These are phyloP conservation scores for Polysphondylium violaceum DNA, from an alignment of 78 protist genomes.

Conservation along the genomic window DNA sequence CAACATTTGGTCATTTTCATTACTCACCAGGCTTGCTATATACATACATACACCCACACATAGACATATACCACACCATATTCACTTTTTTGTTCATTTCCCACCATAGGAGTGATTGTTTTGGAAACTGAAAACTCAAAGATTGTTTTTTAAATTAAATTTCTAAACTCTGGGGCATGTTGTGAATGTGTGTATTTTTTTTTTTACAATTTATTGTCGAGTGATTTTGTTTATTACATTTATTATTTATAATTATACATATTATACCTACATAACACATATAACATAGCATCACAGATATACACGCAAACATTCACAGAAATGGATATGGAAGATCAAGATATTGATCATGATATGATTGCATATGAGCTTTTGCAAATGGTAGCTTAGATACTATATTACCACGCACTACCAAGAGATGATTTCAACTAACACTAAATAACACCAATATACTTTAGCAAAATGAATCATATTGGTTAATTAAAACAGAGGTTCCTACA, in stretches of 20 bases:
- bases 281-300: no score
- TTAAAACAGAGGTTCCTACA: conserved; percentile 60
- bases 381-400: neutral
- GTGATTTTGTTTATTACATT: neutral
- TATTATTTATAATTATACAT: neutral
- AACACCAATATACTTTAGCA: conserved; percentile 19
- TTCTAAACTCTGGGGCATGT: no score
- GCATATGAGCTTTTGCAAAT: conserved; percentile 16
- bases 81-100: no score
- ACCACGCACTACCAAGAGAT: neutral
- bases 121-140: no score
- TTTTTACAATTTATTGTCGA: neutral
- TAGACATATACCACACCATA: no score
- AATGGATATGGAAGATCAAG: neutral
- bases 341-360: neutral
- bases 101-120: no score
- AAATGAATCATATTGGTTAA: conserved; percentile 62
- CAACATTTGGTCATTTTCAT: no score
- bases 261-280: neutral
- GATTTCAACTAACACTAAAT: neutral
- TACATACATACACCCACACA: no score
- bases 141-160: no score
- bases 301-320: no score
- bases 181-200: conserved; percentile 9
- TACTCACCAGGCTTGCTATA: no score